Evolutionary conservation across 768 basidiomycete genomes (phyloP), one percentile per base, ranked within the genome.

Genomic region (Boletus coccyginus): DNA sequence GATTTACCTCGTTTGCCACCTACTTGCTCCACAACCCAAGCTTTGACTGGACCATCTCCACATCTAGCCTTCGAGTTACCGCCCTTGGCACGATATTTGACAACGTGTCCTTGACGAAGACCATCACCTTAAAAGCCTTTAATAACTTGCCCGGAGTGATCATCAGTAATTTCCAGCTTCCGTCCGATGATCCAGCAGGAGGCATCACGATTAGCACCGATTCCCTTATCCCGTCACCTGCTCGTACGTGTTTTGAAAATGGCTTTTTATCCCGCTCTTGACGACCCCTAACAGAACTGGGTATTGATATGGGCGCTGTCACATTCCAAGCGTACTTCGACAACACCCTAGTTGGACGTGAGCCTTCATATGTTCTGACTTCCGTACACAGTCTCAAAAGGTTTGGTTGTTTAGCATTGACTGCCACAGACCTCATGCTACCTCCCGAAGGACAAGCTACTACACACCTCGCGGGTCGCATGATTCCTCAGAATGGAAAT

Each of bases 61-160:
- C 88, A 0, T 57, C 77, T n/a, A 80, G 75, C 41, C 80, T 90
- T 46, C 81, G 84, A 32, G 69, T 90, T 16, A 79, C 75, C 3
- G 87, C 88, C 6, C 78, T 90, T 2, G 85, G 84, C 16, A 87
- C 85, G 12, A 80, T 84, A 59, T 90, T 90, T 59, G 84, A 88
- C 57, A 78, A 80, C 54, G 80, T 90, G 31, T 73, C 76, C 0
- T 75, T 90, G 36, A 78, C 75, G 46, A 90, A 90, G 70, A 73
- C 76, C 2, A 65, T 89, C 39, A 70, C 81, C 5, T 79, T 89
- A 74, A 85, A 82, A 63, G 88, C 87, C 6, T 90, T 90, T 69
- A 84, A 90, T 56, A 79, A 79, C 32, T 73, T 90, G 8, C 85
- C 85, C 9, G 87, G 87, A 7, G 84, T 88, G 42, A 83, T 81